A percentile compares a stretch with the other conserved stretches of the same genome.
These are phyloP conservation scores for Phytophthora hybrid DNA, from an alignment of 352 stramenopile genomes.

Conservation along the genomic window DNA sequence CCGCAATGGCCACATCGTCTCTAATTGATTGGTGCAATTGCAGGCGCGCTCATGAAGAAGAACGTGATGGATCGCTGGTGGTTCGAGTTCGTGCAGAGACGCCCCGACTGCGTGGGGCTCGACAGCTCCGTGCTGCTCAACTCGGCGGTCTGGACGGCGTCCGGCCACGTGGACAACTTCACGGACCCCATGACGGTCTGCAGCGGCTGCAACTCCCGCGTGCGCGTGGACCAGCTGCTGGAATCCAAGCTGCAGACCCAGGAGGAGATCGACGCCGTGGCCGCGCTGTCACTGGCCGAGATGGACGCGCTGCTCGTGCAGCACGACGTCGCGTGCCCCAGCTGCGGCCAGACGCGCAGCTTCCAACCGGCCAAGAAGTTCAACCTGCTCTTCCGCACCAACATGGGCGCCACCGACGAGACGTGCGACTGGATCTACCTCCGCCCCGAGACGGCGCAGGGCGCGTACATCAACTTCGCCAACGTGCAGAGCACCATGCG, in stretches of 20 bases:
- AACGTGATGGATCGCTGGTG: constrained; percentile 98
- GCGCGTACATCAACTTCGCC: constrained; percentile 98
- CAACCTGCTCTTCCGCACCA: constrained; percentile 98
- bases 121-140: constrained; percentile 97
- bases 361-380: constrained; percentile 93
- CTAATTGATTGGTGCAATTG: constrained; percentile 10
- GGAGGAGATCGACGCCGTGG: constrained; percentile 58
- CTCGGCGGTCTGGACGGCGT: constrained; percentile 95
- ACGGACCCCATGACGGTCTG: constrained; percentile 98
- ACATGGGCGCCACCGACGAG: constrained; percentile 93
- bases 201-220: constrained; percentile 91
- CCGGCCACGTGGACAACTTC: constrained; percentile 97
- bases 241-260: constrained; percentile 56
- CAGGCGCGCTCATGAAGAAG: constrained; percentile 95
- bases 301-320: constrained; percentile 67
- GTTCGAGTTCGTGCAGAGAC: constrained; percentile 95
- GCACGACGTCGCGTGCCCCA: constrained; percentile 66
- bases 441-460: constrained; percentile 97
- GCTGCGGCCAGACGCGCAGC: constrained; percentile 51
- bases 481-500: constrained; percentile 93
- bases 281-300: constrained; percentile 57
- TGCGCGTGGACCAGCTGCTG: constrained; percentile 80
- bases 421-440: constrained; percentile 94
- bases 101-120: constrained; percentile 95
- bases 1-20: not conserved